A percentile compares a stretch with the other conserved stretches of the same genome.
These are phyloP conservation scores for Zymoseptoria tritici DNA, from an alignment of 2,329 filamentous ascomycete genomes.

Conservation along the genomic window DNA sequence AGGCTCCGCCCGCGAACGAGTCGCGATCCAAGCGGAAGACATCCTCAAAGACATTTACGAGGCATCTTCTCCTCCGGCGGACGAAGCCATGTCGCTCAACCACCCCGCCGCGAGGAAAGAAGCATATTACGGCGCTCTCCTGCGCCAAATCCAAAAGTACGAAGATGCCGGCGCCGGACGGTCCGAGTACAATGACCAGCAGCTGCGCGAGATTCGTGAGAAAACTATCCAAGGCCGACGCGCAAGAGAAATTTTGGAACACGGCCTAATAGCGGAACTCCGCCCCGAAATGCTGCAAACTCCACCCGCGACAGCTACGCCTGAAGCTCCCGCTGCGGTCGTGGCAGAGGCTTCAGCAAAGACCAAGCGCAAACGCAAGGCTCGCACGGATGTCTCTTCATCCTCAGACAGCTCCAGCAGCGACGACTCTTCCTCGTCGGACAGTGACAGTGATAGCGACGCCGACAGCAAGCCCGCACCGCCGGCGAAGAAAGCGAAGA, in stretches of 20 bases:
- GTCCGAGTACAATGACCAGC: constrained; percentile 9
- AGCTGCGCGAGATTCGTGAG: constrained; percentile 7
- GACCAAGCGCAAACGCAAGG: background rate
- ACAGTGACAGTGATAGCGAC: constrained; percentile 1
- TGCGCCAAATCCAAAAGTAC: constrained; percentile 4
- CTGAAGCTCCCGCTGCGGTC: background rate
- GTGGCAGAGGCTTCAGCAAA: background rate
- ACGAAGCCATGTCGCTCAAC: constrained; percentile 9
- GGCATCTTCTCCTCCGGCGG: constrained; percentile 5
- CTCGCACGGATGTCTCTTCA: background rate
- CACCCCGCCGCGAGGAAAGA: constrained; percentile 4
- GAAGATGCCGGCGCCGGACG: constrained; percentile 8
- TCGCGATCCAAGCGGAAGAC: constrained; percentile 10
- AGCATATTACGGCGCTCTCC: constrained; percentile 10
- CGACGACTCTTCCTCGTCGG: constrained; percentile 2
- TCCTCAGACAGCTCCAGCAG: constrained; percentile 1
- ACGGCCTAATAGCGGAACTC: constrained; percentile 7
- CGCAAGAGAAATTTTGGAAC: constrained; percentile 3
- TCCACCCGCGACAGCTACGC: background rate
- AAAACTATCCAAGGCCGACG: constrained; percentile 7
- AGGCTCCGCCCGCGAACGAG: constrained; percentile 43
- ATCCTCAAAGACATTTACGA: constrained; percentile 10
- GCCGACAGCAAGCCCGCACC: background rate
- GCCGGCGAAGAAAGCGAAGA: background rate
- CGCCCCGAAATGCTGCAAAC: background rate